phyloP scores from a whole-genome alignment of 768 basidiomycete genomes.

The Hypholoma fasciculare region DNA sequence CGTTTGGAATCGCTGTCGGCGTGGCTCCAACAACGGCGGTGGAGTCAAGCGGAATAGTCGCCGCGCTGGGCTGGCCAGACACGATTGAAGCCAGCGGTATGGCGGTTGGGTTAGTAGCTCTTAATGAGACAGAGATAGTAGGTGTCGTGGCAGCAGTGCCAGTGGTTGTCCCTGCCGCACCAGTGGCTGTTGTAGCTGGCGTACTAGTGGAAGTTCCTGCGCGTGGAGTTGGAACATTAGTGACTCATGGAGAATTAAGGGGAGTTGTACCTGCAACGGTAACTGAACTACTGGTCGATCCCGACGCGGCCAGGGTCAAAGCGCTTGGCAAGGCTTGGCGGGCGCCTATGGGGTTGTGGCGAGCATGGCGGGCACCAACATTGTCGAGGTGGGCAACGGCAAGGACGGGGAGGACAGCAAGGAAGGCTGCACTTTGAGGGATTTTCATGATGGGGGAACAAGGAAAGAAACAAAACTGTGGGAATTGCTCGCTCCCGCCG shows the following conservation, averaged over 20 bases:
- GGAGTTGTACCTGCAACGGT: too few species aligned
- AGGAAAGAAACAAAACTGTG: conserved; percentile 19
- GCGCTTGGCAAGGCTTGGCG: conserved; percentile 27
- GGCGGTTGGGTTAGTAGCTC: conserved; percentile 60
- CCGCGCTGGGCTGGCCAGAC: conserved; percentile 37
- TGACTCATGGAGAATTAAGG: too few species aligned
- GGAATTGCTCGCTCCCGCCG: conserved; percentile 7
- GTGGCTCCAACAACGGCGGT: conserved; percentile 50
- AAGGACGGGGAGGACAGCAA: conserved; percentile 38
- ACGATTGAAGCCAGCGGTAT: conserved; percentile 53
- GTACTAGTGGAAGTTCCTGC: too few species aligned
- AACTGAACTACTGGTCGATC: neutral
- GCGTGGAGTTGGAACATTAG: too few species aligned
- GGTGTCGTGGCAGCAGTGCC: conserved; percentile 1
- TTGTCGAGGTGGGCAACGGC: conserved; percentile 37
- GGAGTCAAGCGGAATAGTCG: conserved; percentile 45
- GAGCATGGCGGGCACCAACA: conserved; percentile 18
- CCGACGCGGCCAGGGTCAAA: neutral
- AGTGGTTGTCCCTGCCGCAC: neutral
- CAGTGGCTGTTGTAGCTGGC: too few species aligned
- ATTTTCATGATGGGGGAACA: conserved; percentile 34
- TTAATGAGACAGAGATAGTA: conserved; percentile 35
- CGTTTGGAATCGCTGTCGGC: conserved; percentile 52
- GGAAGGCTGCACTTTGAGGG: conserved; percentile 25
- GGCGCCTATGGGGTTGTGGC: conserved; percentile 16